These are phyloP conservation scores for Rhodomyrtus psidioides DNA, from an alignment of 441 rosid species.

Conservation along the genomic window DNA sequence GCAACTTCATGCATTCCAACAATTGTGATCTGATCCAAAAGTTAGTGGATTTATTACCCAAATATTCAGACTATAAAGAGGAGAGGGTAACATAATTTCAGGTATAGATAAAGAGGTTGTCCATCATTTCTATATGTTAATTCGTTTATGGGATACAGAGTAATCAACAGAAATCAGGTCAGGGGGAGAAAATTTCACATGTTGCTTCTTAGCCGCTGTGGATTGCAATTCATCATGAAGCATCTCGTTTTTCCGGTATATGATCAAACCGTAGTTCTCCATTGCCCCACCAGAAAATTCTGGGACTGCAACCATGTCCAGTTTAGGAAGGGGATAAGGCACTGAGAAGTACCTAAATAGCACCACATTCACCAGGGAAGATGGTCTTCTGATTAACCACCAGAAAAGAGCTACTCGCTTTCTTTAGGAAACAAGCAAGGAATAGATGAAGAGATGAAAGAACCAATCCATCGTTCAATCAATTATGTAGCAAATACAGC, in stretches of 20 bases:
- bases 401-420: background rate
- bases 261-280: slow-evolving; percentile 33
- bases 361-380: background rate
- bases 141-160: background rate
- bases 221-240: slow-evolving; percentile 19
- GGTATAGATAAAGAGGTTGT: background rate
- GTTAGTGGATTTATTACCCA: background rate
- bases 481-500: background rate
- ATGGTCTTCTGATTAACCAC: background rate
- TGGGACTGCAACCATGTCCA: slow-evolving; percentile 29
- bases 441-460: background rate
- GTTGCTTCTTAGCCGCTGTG: slow-evolving; percentile 21
- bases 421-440: background rate
- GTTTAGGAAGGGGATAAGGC: slow-evolving; percentile 32
- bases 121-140: background rate
- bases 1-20: slow-evolving; percentile 32
- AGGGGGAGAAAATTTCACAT: background rate
- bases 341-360: slow-evolving; percentile 21
- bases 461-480: background rate
- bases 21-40: slow-evolving; percentile 11
- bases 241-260: slow-evolving; percentile 21
- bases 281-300: slow-evolving; percentile 32
- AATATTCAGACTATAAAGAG: background rate
- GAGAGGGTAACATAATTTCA: background rate
- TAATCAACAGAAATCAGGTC: background rate